These are phyloP conservation scores for Perkinsus marinus DNA, from an alignment of 169 alveolate species.

Conservation along the genomic window DNA sequence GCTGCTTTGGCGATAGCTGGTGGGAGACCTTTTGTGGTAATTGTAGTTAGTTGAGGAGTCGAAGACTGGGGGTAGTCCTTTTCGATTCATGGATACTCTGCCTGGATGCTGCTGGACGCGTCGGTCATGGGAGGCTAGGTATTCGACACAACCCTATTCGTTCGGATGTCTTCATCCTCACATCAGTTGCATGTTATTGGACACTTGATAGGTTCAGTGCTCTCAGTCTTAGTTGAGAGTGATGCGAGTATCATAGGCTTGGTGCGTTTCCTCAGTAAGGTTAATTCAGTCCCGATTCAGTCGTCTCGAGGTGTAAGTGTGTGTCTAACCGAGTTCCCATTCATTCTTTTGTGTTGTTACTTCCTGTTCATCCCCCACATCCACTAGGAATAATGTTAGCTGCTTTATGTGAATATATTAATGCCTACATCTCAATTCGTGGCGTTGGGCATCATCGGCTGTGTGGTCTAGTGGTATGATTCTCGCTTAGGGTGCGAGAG, in stretches of 20 bases:
- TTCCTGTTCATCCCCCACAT: not conserved
- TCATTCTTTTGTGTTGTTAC: not conserved
- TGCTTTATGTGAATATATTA: not conserved
- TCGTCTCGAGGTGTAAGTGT: not conserved
- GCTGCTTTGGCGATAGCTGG: too few species aligned
- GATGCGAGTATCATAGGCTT: not conserved
- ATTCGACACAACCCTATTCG: too few species aligned
- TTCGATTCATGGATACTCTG: not conserved
- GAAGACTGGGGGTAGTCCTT: not conserved
- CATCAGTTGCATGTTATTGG: not conserved
- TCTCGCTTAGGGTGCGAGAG: conserved; percentile 99
- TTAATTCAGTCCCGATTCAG: not conserved
- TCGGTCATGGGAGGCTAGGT: not conserved
- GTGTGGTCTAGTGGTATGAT: conserved; percentile 92
- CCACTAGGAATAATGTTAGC: not conserved
- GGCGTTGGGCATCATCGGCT: conserved; percentile 13
- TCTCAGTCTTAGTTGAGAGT: not conserved
- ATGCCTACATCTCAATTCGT: not conserved
- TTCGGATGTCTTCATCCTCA: too few species aligned
- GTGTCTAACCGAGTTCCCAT: not conserved
- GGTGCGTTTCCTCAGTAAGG: not conserved
- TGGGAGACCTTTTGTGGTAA: too few species aligned
- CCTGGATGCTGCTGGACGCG: not conserved
- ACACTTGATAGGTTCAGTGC: not conserved
- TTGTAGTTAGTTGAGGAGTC: not conserved